Conservation (phyloP, 768 basidiomycete species). For the Russula vinacea region DNA sequence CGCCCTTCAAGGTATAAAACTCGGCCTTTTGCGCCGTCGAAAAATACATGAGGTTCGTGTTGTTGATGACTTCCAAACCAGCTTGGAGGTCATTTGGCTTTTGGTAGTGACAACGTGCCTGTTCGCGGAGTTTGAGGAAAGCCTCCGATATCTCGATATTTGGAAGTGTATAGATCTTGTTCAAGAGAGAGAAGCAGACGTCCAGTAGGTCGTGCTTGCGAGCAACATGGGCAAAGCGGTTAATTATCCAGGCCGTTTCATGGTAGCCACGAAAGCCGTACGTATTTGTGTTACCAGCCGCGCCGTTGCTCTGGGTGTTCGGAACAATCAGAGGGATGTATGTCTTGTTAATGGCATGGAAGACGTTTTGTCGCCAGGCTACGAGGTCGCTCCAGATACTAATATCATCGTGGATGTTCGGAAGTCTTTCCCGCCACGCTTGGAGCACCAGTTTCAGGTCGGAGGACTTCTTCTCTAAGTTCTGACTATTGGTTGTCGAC, state of each 20-base stretch:
- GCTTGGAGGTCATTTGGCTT: conserved; percentile 90
- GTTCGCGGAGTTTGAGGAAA: conserved; percentile 96
- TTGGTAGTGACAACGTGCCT: conserved; percentile 97
- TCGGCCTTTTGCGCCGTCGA: conserved; percentile 92
- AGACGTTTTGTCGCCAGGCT: conserved; percentile 98
- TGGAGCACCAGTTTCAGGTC: conserved; percentile 96
- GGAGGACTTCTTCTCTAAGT: conserved; percentile 90
- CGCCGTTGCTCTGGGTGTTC: conserved; percentile 47
- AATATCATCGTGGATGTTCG: conserved; percentile 95
- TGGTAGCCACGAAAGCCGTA: conserved; percentile 96
- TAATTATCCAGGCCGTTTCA: conserved; percentile 99
- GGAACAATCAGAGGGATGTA: conserved; percentile 84
- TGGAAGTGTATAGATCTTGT: conserved; percentile 96
- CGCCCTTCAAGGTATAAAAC: conserved; percentile 96
- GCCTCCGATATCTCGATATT: conserved; percentile 99
- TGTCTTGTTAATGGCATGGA: conserved; percentile 92
- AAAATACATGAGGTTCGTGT: conserved; percentile 99
- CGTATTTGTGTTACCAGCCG: conserved; percentile 63
- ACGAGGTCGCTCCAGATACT: conserved; percentile 99
- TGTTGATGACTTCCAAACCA: conserved; percentile 98
- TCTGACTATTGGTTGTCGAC: conserved; percentile 77
- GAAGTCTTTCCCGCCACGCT: conserved; percentile 95
- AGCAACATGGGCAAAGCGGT: conserved; percentile 97
- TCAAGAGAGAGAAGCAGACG: conserved; percentile 90
- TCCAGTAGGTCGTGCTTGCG: conserved; percentile 95